phyloP scores from a whole-genome alignment of 768 basidiomycete genomes.

The Trametes cubensis region DNA sequence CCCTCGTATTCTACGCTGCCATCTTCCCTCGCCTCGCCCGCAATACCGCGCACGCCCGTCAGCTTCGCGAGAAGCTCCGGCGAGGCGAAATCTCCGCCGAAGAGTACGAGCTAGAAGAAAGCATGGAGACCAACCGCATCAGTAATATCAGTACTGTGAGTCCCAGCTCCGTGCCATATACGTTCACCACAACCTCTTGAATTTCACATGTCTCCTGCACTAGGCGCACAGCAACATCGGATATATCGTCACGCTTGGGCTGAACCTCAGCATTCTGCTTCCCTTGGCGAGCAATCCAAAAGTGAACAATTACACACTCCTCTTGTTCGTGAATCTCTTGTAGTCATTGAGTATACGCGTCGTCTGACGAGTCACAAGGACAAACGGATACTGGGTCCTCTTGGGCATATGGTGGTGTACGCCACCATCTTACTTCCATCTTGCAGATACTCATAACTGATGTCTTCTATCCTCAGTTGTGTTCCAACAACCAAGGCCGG shows the following conservation, averaged over 20 bases:
- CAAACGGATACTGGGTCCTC: conserved; percentile 76
- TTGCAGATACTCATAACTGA: background rate
- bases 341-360: background rate
- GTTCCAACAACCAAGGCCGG: conserved; percentile 83
- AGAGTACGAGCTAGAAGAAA: conserved; percentile 74
- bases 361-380: conserved; percentile 40
- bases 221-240: conserved; percentile 77
- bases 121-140: conserved; percentile 80
- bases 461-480: conserved; percentile 52
- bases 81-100: conserved; percentile 59
- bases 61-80: conserved; percentile 57
- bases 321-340: conserved; percentile 49
- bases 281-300: conserved; percentile 59
- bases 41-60: conserved; percentile 67
- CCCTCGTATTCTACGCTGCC: conserved; percentile 80
- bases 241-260: conserved; percentile 61
- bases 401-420: conserved; percentile 88
- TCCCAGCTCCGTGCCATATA: background rate
- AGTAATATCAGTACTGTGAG: conserved; percentile 82
- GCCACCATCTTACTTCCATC: conserved; percentile 30
- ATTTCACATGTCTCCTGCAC: background rate
- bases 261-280: conserved; percentile 73
- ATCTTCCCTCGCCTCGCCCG: conserved; percentile 79
- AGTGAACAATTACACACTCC: conserved; percentile 75
- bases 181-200: too few species aligned